Evolutionary conservation across 441 rosid species (phyloP).

Genomic region (Adansonia grandidieri): DNA sequence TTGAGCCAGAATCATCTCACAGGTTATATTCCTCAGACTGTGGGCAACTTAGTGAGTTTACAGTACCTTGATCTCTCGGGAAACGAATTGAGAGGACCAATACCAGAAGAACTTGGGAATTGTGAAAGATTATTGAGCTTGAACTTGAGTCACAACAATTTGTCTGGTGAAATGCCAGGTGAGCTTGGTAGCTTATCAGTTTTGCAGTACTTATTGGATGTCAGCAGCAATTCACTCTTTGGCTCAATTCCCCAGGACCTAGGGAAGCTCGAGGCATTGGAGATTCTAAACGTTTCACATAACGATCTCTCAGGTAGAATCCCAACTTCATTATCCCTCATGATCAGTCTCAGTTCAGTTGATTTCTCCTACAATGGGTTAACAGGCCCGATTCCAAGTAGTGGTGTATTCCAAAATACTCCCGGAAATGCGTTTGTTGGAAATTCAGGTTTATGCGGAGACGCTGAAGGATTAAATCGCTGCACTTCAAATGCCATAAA

Average conservation of each 20-base stretch:
- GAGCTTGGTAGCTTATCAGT: conserved; percentile 45
- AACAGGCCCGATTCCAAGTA: conserved; percentile 52
- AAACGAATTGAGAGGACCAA: conserved; percentile 46
- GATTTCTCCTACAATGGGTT: conserved; percentile 69
- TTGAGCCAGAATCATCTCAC: conserved; percentile 56
- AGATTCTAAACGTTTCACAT: conserved; percentile 57
- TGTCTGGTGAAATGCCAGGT: conserved; percentile 49
- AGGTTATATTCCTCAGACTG: conserved; percentile 44
- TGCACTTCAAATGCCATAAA: conserved; percentile 31
- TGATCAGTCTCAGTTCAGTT: conserved; percentile 48
- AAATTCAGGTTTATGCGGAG: conserved; percentile 66
- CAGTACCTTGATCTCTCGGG: conserved; percentile 53
- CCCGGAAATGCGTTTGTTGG: conserved; percentile 44
- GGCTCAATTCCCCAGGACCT: conserved; percentile 55
- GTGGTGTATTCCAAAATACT: conserved; percentile 45
- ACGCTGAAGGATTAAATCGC: conserved; percentile 44
- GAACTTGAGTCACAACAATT: conserved; percentile 57
- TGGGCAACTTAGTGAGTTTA: conserved; percentile 44
- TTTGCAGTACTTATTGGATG: conserved; percentile 53
- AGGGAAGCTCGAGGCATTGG: conserved; percentile 49
- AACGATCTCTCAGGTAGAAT: conserved; percentile 61
- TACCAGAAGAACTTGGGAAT: conserved; percentile 45
- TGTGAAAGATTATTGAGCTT: conserved; percentile 45
- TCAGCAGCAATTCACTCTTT: conserved; percentile 63
- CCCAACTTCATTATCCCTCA: conserved; percentile 46